Conservation (phyloP, 1,284 basidiomycete species). For the Hypsizygus ulmarius region DNA sequence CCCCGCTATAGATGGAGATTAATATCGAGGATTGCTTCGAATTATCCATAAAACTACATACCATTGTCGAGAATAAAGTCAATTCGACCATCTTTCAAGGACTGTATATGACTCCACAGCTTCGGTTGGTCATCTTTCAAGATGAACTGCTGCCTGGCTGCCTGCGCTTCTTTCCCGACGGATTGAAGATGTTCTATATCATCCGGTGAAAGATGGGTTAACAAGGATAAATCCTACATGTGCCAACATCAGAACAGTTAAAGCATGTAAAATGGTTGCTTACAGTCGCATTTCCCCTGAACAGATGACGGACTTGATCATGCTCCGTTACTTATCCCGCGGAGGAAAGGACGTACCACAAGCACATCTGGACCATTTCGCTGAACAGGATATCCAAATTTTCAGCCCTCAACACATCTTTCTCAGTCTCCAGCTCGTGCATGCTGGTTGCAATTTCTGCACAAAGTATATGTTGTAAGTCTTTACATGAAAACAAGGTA, state of each 20-base stretch:
- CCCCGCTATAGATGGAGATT: slow-evolving; percentile 55
- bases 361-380: slow-evolving; percentile 86
- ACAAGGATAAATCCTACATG: slow-evolving; percentile 73
- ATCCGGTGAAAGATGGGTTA: slow-evolving; percentile 75
- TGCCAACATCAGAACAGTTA: not conserved
- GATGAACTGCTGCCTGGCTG: slow-evolving; percentile 74
- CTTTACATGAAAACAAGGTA: not conserved
- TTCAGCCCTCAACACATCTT: slow-evolving; percentile 45
- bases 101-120: slow-evolving; percentile 75
- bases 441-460: slow-evolving; percentile 69
- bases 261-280: slow-evolving; percentile 7
- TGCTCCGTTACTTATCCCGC: not conserved
- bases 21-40: not conserved
- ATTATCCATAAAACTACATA: slow-evolving; percentile 29
- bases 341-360: slow-evolving; percentile 54
- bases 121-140: slow-evolving; percentile 79
- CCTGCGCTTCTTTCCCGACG: slow-evolving; percentile 76
- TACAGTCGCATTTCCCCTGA: slow-evolving; percentile 79
- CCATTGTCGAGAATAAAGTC: slow-evolving; percentile 95
- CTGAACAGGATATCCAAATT: slow-evolving; percentile 68
- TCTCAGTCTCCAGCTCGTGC: slow-evolving; percentile 57
- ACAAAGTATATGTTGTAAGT: slow-evolving; percentile 3
- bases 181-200: slow-evolving; percentile 86
- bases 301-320: not conserved
- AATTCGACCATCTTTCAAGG: slow-evolving; percentile 56